Evolutionary conservation across 2,329 filamentous ascomycete species (phyloP).

Genomic region (Phialophora verrucosa): DNA sequence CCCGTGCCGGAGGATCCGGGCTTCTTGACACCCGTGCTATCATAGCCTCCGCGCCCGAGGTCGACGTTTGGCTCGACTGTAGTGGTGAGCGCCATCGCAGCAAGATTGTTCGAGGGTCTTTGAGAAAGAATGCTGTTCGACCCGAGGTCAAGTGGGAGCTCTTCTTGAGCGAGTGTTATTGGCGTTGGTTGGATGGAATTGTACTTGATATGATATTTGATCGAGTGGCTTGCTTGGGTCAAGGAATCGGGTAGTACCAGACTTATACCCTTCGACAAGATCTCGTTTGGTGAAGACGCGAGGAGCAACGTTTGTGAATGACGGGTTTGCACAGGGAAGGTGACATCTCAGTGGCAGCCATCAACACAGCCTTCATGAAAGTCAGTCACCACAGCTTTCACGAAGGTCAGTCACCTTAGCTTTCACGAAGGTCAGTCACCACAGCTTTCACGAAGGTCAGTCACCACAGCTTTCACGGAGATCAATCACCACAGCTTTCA

Average conservation of each 20-base stretch:
- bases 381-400: background rate
- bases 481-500: background rate
- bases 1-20: background rate
- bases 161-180: background rate
- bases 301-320: background rate
- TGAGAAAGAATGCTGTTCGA: background rate
- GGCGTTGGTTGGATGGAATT: too few relatives aligned
- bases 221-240: too few relatives aligned
- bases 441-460: background rate
- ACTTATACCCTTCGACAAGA: too few relatives aligned
- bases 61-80: background rate
- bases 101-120: background rate
- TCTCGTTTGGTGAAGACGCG: too few relatives aligned
- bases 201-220: too few relatives aligned
- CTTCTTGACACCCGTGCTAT: conserved; percentile 7
- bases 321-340: background rate
- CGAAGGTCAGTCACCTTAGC: background rate
- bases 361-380: background rate
- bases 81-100: background rate
- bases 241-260: too few relatives aligned
- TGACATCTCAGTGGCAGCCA: background rate
- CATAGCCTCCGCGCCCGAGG: conserved; percentile 8
- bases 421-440: background rate
- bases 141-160: background rate
- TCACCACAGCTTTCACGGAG: background rate